A percentile compares a stretch with the other conserved stretches of the same genome.
Evolutionary conservation across 768 basidiomycete genomes (phyloP).

Genomic region (Collybia sordida): DNA sequence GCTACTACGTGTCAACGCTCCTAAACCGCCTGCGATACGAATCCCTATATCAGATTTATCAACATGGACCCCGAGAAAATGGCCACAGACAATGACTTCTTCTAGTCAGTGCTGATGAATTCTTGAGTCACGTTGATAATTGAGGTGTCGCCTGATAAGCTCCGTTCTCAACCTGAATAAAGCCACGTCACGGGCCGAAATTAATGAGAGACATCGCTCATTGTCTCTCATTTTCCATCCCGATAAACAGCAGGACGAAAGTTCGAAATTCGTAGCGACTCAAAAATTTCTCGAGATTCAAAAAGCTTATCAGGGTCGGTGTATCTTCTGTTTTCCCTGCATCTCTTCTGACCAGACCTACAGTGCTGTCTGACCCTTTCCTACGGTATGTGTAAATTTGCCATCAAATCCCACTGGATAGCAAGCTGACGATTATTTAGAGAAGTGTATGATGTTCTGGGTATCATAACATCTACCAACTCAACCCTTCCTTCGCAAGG

Average conservation of each 20-base stretch:
- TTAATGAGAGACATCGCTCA: constrained; percentile 69
- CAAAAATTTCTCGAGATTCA: constrained; percentile 74
- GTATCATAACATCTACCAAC: constrained; percentile 28
- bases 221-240: constrained; percentile 83
- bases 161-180: constrained; percentile 70
- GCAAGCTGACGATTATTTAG: constrained; percentile 29
- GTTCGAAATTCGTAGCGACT: constrained; percentile 56
- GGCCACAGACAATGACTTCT: constrained; percentile 14
- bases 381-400: constrained; percentile 47
- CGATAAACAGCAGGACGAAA: constrained; percentile 71
- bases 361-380: constrained; percentile 74
- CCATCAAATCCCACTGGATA: neutral
- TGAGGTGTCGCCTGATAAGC: constrained; percentile 27
- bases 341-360: neutral
- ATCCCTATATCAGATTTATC: neutral
- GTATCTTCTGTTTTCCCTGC: neutral
- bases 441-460: constrained; percentile 75
- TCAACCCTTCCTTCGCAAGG: neutral
- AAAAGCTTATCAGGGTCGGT: constrained; percentile 77
- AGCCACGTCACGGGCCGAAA: constrained; percentile 63
- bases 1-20: no score
- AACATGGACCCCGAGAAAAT: neutral
- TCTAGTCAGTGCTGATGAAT: constrained; percentile 19
- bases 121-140: neutral
- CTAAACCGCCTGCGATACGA: no score